Base-by-base conservation (phyloP, 2,329 filamentous ascomycete genomes). In the Ascochyta clinopodiicola region DNA sequence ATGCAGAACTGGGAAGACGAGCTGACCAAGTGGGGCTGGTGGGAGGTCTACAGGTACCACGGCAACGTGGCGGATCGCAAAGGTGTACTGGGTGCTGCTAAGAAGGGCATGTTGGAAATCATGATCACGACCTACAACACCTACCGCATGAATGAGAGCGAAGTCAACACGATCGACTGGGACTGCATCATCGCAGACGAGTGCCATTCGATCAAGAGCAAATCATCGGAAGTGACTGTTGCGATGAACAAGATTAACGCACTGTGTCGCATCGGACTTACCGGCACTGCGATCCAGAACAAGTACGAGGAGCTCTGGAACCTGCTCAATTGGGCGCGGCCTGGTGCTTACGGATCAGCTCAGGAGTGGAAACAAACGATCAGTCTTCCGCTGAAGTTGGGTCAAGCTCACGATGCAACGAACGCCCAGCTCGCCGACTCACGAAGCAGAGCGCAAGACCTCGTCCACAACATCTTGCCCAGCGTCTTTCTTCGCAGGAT, bases 281-380 rank as follows among this genome's bases (percentile, higher is more conserved):
- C 93, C 0, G 95, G 95, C 2, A 99, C 95, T 0, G 94, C 94
- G 0, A 97, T 99, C 39, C 95, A 99, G 72, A 99, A 99, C 75
- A 95, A 91, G 63, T 99, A 99, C 72, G 92, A 97, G 71, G 95
- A 99, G 74, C 82, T 99, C 0, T 99, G 94, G 94, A 96, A 92
- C 0, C 81, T 99, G 0, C 80, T 99, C 2, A 96, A 99, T 72
- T 99, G 95, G 95, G 93, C 92, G 0, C 95, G 96, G 64, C 95
- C 95, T 0, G 94, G 92, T 0, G 77, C 75, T 35, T 83, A 89
- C 60, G 86, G 87, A 0, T 84, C 86, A 0, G 77, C 90, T 9
- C 79, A 84, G 5, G 89, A 90, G 37, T 99, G 95, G 95, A 89
- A 87, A 67, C 81, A 84, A 19, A 86, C 84, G 34, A 91, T 99